phyloP scores from a whole-genome alignment of 1,284 basidiomycete species.

The Boletus nobilissimus region DNA sequence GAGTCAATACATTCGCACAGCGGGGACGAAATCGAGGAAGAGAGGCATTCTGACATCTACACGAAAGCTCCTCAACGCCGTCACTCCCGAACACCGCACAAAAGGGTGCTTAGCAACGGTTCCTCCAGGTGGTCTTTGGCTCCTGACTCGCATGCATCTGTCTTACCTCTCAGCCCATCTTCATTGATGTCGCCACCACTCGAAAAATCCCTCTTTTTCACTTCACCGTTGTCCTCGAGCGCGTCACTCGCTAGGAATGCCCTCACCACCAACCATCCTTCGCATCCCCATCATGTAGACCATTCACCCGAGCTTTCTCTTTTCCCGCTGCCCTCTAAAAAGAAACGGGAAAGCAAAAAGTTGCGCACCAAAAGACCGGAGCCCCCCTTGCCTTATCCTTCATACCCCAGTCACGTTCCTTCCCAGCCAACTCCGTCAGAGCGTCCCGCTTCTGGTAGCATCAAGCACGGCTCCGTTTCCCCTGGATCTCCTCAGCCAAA shows the following conservation, averaged over 20 bases:
- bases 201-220: slow-evolving; percentile 43
- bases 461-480: slow-evolving; percentile 7
- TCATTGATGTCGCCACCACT: slow-evolving; percentile 46
- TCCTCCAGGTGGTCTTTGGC: slow-evolving; percentile 26
- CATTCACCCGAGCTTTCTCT: slow-evolving; percentile 29
- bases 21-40: background rate
- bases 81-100: slow-evolving; percentile 19
- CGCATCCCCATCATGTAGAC: background rate
- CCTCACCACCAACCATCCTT: background rate
- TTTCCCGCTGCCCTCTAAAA: slow-evolving; percentile 35
- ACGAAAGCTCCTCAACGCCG: slow-evolving; percentile 29
- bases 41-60: slow-evolving; percentile 27
- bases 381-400: slow-evolving; percentile 37
- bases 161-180: slow-evolving; percentile 44
- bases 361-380: slow-evolving; percentile 11
- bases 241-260: slow-evolving; percentile 31
- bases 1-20: background rate
- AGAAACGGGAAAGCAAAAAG: slow-evolving; percentile 12
- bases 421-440: background rate
- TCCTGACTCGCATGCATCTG: slow-evolving; percentile 35
- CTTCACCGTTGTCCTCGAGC: slow-evolving; percentile 34
- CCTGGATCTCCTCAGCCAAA: slow-evolving; percentile 27
- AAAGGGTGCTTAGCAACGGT: background rate
- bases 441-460: background rate
- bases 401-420: slow-evolving; percentile 27